Conservation (phyloP, 352 stramenopile genomes). For the Thraustotheca clavata region DNA sequence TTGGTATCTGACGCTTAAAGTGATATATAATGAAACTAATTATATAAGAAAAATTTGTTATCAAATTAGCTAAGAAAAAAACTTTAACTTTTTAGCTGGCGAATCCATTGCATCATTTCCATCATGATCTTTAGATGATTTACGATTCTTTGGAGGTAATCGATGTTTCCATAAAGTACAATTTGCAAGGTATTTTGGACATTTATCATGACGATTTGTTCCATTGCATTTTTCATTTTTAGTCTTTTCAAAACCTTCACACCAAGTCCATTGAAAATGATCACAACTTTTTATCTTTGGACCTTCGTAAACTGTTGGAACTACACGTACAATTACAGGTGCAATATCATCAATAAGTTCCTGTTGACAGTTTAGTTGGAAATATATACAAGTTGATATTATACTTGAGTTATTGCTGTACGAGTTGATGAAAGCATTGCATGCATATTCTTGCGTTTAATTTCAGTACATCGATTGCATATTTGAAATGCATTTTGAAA, state of each 20-base stretch:
- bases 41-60: neutral
- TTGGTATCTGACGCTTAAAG: neutral
- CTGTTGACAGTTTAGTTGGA: constrained; percentile 35
- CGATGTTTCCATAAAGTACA: constrained; percentile 84
- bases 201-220: constrained; percentile 81
- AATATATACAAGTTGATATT: neutral
- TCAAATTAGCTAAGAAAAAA: constrained; percentile 42
- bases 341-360: constrained; percentile 72
- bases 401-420: neutral
- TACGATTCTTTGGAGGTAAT: constrained; percentile 73
- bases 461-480: constrained; percentile 75
- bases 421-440: constrained; percentile 33
- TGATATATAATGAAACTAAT: neutral
- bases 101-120: constrained; percentile 59
- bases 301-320: constrained; percentile 58
- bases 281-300: constrained; percentile 76
- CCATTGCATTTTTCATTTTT: constrained; percentile 78
- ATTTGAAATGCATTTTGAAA: constrained; percentile 85
- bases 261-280: constrained; percentile 84
- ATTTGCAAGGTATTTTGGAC: constrained; percentile 78
- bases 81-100: constrained; percentile 73
- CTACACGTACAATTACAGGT: constrained; percentile 66
- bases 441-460: constrained; percentile 56
- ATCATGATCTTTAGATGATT: constrained; percentile 41
- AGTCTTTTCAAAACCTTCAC: constrained; percentile 75